Percentiles rank a stretch among this genome's conserved stretches.
Conservation (phyloP, 2,329 filamentous ascomycete genomes). For the Byssochlamys sp. region DNA sequence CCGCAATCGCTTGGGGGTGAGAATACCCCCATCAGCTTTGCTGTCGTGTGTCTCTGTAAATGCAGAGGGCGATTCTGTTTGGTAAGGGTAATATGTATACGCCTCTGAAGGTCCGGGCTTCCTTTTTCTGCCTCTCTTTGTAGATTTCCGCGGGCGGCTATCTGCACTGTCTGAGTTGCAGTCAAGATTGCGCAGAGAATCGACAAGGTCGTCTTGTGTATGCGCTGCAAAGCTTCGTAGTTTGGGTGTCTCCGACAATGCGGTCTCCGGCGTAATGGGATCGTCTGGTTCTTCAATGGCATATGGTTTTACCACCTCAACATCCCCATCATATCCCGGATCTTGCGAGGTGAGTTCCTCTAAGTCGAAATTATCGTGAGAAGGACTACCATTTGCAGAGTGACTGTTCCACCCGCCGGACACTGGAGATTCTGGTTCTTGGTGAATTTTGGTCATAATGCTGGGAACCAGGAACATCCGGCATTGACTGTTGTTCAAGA, state of each 20-base stretch:
- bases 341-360: slow-evolving; percentile 19
- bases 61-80: not conserved
- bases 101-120: slow-evolving; percentile 17
- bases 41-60: slow-evolving; percentile 7
- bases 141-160: slow-evolving; percentile 1
- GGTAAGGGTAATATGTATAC: slow-evolving; percentile 1
- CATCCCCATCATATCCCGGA: slow-evolving; percentile 20
- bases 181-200: slow-evolving; percentile 23
- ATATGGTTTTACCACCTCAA: slow-evolving; percentile 30
- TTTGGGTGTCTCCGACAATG: slow-evolving; percentile 9
- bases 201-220: slow-evolving; percentile 26
- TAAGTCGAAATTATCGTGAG: slow-evolving; percentile 11
- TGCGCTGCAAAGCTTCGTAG: slow-evolving; percentile 15
- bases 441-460: not conserved
- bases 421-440: not conserved
- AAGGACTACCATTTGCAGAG: not conserved
- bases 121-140: slow-evolving; percentile 25
- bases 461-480: not conserved
- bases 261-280: slow-evolving; percentile 3
- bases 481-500: not conserved
- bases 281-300: slow-evolving; percentile 29
- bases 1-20: slow-evolving; percentile 19
- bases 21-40: slow-evolving; percentile 5
- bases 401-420: not conserved
- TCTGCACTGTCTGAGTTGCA: slow-evolving; percentile 18